Evolutionary conservation across 192 early-diverging fungal species (phyloP), one percentile per base, ranked within the genome.

Genomic region (Podila horticola): DNA sequence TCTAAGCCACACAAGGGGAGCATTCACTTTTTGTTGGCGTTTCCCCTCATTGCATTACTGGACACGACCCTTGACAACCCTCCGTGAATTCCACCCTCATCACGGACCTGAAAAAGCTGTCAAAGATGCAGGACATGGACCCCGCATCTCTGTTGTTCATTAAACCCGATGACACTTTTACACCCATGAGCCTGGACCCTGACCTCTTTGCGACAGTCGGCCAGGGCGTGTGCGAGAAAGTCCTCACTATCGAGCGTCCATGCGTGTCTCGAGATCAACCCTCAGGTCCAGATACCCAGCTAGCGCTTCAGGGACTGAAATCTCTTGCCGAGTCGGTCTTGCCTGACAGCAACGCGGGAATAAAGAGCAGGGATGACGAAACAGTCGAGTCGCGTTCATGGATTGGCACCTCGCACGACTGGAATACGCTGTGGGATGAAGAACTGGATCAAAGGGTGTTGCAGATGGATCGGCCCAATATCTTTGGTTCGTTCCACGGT

Each of bases 71-170:
- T 15, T 13, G 41, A 45, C 41, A 45, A 45, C 15, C 15, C 11
- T 1, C 8, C 15, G 8, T 17, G 15, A 45, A 45, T 45, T 45
- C 34, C 41, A 17, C 15, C 41, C 41, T 45, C 41, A 15, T 45
- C 15, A 45, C 41, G 41, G 41, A 45, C 41, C 15, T 13, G 9
- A 36, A 36, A 36, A 36, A 3, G 38, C 41, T 45, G 41, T 12
- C 11, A 45, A 45, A 13, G 15, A 75, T 75, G 74, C 61, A 75
- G 20, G 67, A 75, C 36, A 24, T 66, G 65, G 75, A 79, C 31
- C 75, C 75, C 19, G 75, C 69, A 17, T 71, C 75, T 7, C 31
- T 79, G 24, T 30, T 79, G 22, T 67, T 69, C 50, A 66, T 62
- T 71, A 36, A 64, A 0, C 63, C 24, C 4, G 49, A 79, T 20